These are phyloP conservation scores for Brassica incana DNA, from an alignment of 345 rosid species.

Conservation along the genomic window DNA sequence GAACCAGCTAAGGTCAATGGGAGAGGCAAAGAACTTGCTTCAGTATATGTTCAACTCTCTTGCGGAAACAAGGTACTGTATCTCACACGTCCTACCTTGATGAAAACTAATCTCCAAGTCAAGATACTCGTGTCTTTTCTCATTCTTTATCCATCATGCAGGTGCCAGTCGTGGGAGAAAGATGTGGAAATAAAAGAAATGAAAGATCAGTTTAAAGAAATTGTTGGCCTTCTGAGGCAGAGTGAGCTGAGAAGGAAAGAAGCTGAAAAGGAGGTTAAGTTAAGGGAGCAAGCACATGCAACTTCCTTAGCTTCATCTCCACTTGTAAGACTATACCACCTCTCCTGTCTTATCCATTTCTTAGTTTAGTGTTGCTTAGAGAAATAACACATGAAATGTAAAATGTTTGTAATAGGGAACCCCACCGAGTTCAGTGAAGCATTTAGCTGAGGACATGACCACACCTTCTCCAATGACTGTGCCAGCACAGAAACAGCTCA, in stretches of 20 bases:
- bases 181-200: conserved; percentile 87
- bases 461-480: conserved; percentile 72
- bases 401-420: conserved; percentile 49
- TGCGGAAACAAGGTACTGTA: conserved; percentile 69
- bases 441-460: conserved; percentile 57
- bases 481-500: conserved; percentile 92
- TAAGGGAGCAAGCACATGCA: conserved; percentile 74
- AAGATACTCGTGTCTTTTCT: not conserved
- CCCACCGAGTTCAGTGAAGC: conserved; percentile 63
- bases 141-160: conserved; percentile 30
- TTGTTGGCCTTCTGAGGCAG: conserved; percentile 66
- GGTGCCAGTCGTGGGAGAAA: conserved; percentile 95
- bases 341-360: not conserved
- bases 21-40: conserved; percentile 93
- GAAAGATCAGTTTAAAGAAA: conserved; percentile 92
- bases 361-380: not conserved
- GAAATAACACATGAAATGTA: not conserved
- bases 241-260: conserved; percentile 82
- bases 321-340: conserved; percentile 44
- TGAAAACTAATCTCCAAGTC: not conserved
- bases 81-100: not conserved
- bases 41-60: conserved; percentile 91
- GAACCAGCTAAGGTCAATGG: conserved; percentile 98
- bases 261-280: conserved; percentile 76
- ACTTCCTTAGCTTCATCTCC: conserved; percentile 65